Conservation (phyloP, 2,329 filamentous ascomycete species). For the Pseudocercospora ulei region DNA sequence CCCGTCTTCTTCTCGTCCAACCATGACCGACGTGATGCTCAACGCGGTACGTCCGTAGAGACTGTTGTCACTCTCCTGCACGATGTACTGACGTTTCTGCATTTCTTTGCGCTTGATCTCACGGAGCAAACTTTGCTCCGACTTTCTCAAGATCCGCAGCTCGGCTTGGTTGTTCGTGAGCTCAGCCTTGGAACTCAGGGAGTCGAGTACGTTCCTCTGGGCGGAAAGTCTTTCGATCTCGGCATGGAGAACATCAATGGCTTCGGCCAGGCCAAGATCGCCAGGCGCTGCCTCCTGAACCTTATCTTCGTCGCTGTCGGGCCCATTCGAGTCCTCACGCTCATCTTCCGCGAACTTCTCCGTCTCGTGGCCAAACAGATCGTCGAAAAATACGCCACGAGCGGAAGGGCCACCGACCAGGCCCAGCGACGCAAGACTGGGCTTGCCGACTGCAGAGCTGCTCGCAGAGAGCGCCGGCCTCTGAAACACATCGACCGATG, state of each 20-base stretch:
- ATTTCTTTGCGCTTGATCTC: constrained; percentile 91
- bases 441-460: constrained; percentile 48
- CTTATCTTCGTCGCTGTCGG: constrained; percentile 60
- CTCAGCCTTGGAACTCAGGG: constrained; percentile 85
- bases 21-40: constrained; percentile 83
- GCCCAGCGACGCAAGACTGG: constrained; percentile 81
- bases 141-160: constrained; percentile 82
- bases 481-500: constrained; percentile 18
- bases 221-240: constrained; percentile 82
- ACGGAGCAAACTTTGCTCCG: constrained; percentile 80
- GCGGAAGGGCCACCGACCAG: constrained; percentile 78
- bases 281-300: constrained; percentile 92
- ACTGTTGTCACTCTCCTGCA: constrained; percentile 96
- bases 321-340: constrained; percentile 58
- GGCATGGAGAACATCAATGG: constrained; percentile 74
- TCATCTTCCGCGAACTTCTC: constrained; percentile 78
- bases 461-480: constrained; percentile 12
- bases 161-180: constrained; percentile 95
- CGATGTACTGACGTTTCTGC: constrained; percentile 89
- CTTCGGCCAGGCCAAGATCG: constrained; percentile 84
- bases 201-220: constrained; percentile 85
- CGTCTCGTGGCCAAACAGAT: constrained; percentile 87
- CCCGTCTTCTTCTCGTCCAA: constrained; percentile 82
- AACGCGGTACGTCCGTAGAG: constrained; percentile 84
- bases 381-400: constrained; percentile 84